Evolutionary conservation across 805 yeast genomes (phyloP).

Genomic region (Candida xiaguanensis): DNA sequence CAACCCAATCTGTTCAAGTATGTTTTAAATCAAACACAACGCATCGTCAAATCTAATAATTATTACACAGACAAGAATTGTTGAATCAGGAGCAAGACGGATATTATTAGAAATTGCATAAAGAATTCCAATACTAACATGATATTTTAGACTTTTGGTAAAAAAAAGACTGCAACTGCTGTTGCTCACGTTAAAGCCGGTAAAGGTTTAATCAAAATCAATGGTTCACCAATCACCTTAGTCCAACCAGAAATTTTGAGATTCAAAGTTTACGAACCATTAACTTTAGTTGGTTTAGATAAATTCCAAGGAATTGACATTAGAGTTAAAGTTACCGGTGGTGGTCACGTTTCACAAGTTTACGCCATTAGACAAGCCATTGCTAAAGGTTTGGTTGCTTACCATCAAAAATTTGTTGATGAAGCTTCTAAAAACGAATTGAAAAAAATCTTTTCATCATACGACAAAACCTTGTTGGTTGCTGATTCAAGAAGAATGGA

Average conservation of each 20-base stretch:
- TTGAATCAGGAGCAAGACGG: background rate
- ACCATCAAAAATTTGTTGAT: slow-evolving; percentile 98
- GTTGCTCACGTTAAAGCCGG: slow-evolving; percentile 99
- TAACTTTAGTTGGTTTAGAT: slow-evolving; percentile 96
- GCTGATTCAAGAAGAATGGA: slow-evolving; percentile 99
- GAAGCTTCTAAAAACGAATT: slow-evolving; percentile 99
- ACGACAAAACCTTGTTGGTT: slow-evolving; percentile 99
- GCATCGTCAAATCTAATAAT: background rate
- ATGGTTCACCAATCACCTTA: slow-evolving; percentile 98
- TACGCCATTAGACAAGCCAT: slow-evolving; percentile 99
- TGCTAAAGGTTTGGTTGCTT: slow-evolving; percentile 99
- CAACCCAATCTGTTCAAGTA: slow-evolving; percentile 89
- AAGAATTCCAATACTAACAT: slow-evolving; percentile 22
- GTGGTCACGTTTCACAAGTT: slow-evolving; percentile 99
- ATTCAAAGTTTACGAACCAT: slow-evolving; percentile 99
- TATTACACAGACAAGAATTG: no score
- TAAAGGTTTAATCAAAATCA: slow-evolving; percentile 98
- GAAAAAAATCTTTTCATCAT: slow-evolving; percentile 94
- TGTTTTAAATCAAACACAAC: slow-evolving; percentile 31
- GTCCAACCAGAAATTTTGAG: slow-evolving; percentile 99
- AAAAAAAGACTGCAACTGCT: slow-evolving; percentile 99
- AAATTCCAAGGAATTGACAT: slow-evolving; percentile 97
- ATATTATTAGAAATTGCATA: background rate
- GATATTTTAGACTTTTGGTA: slow-evolving; percentile 90
- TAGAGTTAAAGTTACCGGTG: slow-evolving; percentile 99